phyloP scores from a whole-genome alignment of 1,284 basidiomycete genomes.

The Vanrija sp. region DNA sequence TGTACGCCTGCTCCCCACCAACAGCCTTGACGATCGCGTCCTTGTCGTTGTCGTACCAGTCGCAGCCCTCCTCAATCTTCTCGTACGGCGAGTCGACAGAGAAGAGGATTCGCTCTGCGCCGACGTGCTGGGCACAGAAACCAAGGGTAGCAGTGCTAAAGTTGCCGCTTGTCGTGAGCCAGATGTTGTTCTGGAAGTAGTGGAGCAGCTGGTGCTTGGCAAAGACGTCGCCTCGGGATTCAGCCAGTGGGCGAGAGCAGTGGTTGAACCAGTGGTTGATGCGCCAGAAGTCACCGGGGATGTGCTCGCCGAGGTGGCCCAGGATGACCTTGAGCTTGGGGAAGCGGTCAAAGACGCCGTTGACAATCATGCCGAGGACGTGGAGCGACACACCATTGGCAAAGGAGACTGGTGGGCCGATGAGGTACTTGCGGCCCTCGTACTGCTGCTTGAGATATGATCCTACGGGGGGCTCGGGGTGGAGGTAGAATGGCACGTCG shows the following conservation, averaged over 20 bases:
- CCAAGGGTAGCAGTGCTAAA: slow-evolving; percentile 19
- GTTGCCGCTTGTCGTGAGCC: slow-evolving; percentile 21
- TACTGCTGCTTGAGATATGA: slow-evolving; percentile 36
- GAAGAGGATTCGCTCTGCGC: slow-evolving; percentile 42
- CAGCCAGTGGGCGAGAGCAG: slow-evolving; percentile 17
- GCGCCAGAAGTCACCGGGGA: slow-evolving; percentile 42
- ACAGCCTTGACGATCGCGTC: slow-evolving; percentile 13
- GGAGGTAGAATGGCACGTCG: slow-evolving; percentile 44
- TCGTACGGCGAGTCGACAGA: slow-evolving; percentile 46
- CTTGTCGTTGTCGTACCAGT: slow-evolving; percentile 31
- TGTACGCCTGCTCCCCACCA: slow-evolving; percentile 15
- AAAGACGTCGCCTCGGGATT: slow-evolving; percentile 24
- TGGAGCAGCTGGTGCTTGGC: slow-evolving; percentile 25
- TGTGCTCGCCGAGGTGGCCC: slow-evolving; percentile 45
- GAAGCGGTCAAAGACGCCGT: slow-evolving; percentile 45
- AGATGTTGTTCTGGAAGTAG: slow-evolving; percentile 23
- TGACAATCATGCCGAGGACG: slow-evolving; percentile 42
- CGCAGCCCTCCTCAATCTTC: slow-evolving; percentile 38
- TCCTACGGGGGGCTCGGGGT: slow-evolving; percentile 43
- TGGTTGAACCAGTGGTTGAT: slow-evolving; percentile 46
- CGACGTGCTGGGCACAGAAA: slow-evolving; percentile 33
- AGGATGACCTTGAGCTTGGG: slow-evolving; percentile 46
- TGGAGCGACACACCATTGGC: slow-evolving; percentile 44
- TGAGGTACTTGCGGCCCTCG: slow-evolving; percentile 37
- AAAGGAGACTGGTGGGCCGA: slow-evolving; percentile 40